Conservation (phyloP, 495 filamentous ascomycete genomes). For the Penicillium lagena region DNA sequence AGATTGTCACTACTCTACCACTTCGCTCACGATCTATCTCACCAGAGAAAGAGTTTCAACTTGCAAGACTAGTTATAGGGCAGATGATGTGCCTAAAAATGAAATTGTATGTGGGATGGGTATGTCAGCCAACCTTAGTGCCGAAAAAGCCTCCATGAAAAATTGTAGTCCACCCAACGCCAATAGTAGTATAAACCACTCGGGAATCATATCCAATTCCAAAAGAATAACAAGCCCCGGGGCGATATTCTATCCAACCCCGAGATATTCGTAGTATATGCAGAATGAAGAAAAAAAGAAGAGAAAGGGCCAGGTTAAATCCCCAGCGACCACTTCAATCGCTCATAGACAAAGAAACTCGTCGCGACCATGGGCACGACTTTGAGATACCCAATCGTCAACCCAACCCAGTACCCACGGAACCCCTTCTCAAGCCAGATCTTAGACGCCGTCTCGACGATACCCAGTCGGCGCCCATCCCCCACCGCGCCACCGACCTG, state of each 20-base stretch:
- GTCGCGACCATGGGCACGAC: constrained; percentile 86
- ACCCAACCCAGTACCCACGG: constrained; percentile 82
- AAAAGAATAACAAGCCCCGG: constrained; percentile 2
- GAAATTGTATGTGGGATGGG: no score
- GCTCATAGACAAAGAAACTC: constrained; percentile 73
- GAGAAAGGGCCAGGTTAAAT: constrained; percentile 47
- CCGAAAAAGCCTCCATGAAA: no score
- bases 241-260: not conserved
- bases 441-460: constrained; percentile 67
- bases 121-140: no score
- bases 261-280: constrained; percentile 1
- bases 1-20: no score
- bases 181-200: no score
- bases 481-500: constrained; percentile 93
- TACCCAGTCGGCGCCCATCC: constrained; percentile 70
- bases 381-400: constrained; percentile 94
- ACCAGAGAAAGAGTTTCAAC: no score
- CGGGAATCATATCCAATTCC: constrained; percentile 13
- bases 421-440: constrained; percentile 73
- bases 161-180: no score
- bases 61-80: no score
- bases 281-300: not conserved
- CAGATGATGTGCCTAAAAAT: no score
- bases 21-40: no score
- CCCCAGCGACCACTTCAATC: constrained; percentile 65